Conservation (phyloP, 495 filamentous ascomycete genomes). For the Lophiostoma macrostomum region DNA sequence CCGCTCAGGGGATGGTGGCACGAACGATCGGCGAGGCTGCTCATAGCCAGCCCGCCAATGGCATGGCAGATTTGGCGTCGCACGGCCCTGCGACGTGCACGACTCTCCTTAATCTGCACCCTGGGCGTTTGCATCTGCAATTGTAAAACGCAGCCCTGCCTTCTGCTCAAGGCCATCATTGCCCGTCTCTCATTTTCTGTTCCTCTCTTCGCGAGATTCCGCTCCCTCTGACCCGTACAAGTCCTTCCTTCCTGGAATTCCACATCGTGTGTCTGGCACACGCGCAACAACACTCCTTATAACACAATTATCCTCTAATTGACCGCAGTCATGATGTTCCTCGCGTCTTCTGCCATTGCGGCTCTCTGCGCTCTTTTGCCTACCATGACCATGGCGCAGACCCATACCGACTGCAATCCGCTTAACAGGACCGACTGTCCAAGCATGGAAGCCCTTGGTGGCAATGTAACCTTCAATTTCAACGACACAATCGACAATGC, state of each 20-base stretch:
- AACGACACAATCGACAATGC: slow-evolving; percentile 18
- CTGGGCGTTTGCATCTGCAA: not conserved
- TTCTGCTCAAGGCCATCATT: no score
- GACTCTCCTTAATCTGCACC: slow-evolving; percentile 31
- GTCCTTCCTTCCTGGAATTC: slow-evolving; percentile 22
- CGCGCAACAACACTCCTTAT: slow-evolving; percentile 29
- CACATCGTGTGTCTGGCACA: slow-evolving; percentile 26
- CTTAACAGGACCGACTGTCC: slow-evolving; percentile 33
- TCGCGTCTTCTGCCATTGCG: slow-evolving; percentile 13
- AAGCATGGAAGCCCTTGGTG: slow-evolving; percentile 27
- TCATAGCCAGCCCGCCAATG: slow-evolving; percentile 2
- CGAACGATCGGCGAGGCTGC: slow-evolving; percentile 3
- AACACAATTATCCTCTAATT: slow-evolving; percentile 4
- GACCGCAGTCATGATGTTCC: slow-evolving; percentile 16
- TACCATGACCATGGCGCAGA: slow-evolving; percentile 32
- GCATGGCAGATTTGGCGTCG: not conserved
- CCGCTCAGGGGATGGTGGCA: not conserved
- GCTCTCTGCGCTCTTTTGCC: slow-evolving; percentile 23
- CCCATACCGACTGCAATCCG: slow-evolving; percentile 34
- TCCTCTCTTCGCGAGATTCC: slow-evolving; percentile 22
- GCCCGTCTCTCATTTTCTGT: not conserved
- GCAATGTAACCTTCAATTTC: slow-evolving; percentile 34
- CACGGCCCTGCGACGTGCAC: slow-evolving; percentile 6
- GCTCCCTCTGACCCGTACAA: slow-evolving; percentile 20
- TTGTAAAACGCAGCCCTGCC: slow-evolving; percentile 23